Conservation (phyloP, 2,329 filamentous ascomycete species). For the Exophiala mesophila region DNA sequence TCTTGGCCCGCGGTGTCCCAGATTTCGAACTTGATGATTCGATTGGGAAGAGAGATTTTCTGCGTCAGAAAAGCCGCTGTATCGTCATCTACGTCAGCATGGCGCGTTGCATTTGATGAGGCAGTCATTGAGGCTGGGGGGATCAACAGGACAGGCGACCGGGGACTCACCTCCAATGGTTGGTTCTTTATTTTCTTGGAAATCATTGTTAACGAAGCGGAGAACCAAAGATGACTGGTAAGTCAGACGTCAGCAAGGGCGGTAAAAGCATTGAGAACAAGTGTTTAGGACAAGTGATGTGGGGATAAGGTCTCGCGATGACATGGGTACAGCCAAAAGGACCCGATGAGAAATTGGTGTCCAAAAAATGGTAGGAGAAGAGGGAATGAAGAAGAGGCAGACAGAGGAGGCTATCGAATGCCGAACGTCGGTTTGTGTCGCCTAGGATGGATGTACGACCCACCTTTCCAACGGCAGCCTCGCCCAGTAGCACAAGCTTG, state of each 20-base stretch:
- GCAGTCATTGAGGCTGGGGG: background rate
- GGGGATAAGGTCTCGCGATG: slow-evolving; percentile 18
- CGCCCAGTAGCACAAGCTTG: slow-evolving; percentile 95
- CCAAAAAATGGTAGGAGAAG: slow-evolving; percentile 5
- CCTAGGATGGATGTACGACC: slow-evolving; percentile 23
- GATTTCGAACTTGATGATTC: slow-evolving; percentile 90
- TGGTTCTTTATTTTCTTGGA: slow-evolving; percentile 99
- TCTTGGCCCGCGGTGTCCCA: slow-evolving; percentile 99
- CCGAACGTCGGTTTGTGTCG: slow-evolving; percentile 1
- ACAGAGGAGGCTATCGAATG: slow-evolving; percentile 17
- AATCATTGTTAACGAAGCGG: slow-evolving; percentile 99
- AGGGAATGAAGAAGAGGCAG: slow-evolving; percentile 3
- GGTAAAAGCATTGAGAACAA: background rate
- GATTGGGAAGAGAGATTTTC: slow-evolving; percentile 87
- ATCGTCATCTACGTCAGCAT: slow-evolving; percentile 12
- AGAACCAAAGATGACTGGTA: slow-evolving; percentile 87
- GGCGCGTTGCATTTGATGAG: no score
- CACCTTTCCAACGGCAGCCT: slow-evolving; percentile 98
- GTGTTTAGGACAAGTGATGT: slow-evolving; percentile 5
- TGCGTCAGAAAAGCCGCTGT: slow-evolving; percentile 94
- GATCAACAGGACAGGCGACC: background rate
- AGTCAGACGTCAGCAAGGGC: slow-evolving; percentile 16
- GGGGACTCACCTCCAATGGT: slow-evolving; percentile 80
- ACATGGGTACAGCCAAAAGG: slow-evolving; percentile 14
- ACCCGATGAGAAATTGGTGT: background rate